Evolutionary conservation across 1,139 yeast genomes (phyloP), one percentile per base, ranked within the genome.

Genomic region (Zygosaccharomyces pseudobailii): DNA sequence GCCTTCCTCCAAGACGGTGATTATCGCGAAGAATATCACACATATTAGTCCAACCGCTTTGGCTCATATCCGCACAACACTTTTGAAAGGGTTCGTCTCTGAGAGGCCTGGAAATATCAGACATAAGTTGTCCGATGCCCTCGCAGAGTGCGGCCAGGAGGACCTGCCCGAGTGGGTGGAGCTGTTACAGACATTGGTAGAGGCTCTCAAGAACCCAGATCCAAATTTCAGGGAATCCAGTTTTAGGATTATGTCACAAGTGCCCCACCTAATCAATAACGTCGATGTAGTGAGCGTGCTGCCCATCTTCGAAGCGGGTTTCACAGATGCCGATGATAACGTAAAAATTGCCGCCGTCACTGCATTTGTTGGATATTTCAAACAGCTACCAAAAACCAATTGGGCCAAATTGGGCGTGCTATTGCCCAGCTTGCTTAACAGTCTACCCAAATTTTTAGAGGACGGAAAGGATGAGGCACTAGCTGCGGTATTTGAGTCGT

Each of bases 291-390:
- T 74, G 39, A 77, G 79, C 13, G 72, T 83, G 21, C 71, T 86
- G 47, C 87, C 90, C 3, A 73, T 88, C 36, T 89, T 88, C 65
- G 82, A 80, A 56, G 62, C 77, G 3, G 97, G 96, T 1, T 89
- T 92, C 65, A 82, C 79, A 19, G 97, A 92, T 65, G 63, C 71
- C 2, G 74, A 76, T 55, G 96, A 88, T 66, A 82, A 80, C 50
- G 97, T 94, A 33, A 81, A 95, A 63, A 87, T 92, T 54, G 86
- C 96, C 20, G 87, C 97, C 2, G 89, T 95, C 55, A 80, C 87
- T 23, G 97, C 97, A 0, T 92, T 89, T 71, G 92, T 90, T 39
- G 86, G 95, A 4, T 87, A 86, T 60, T 92, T 92, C 71, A 82
- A 87, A 55, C 82, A 81, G 46, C 71, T 88, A 47, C 95, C 95